Percentiles rank a stretch among this genome's conserved stretches.
Evolutionary conservation across 371 early-diverging fungal genomes (phyloP).

Genomic region (Mucor saturninus): DNA sequence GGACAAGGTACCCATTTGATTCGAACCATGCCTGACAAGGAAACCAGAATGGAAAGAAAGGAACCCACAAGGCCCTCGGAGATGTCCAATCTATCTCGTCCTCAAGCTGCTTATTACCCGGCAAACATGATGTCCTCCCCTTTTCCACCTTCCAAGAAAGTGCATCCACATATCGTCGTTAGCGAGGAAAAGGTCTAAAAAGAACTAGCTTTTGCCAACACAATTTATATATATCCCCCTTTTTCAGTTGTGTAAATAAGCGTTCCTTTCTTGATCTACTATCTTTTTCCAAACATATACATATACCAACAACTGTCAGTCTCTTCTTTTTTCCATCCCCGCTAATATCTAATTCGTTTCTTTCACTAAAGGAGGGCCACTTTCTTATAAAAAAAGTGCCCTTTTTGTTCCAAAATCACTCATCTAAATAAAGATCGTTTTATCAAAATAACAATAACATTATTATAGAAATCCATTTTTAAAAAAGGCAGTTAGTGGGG

Average conservation of each 20-base stretch:
- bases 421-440: no score
- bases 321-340: no score
- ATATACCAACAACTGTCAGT: no score
- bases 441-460: no score
- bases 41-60: constrained; percentile 22
- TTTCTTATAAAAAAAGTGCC: no score
- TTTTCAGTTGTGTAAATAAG: background rate
- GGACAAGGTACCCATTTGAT: constrained; percentile 51
- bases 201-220: background rate
- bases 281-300: no score
- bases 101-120: constrained; percentile 17
- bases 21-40: constrained; percentile 26
- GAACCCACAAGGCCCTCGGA: constrained; percentile 18
- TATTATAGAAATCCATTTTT: no score
- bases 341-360: no score
- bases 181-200: background rate
- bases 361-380: no score
- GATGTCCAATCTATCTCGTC: constrained; percentile 13
- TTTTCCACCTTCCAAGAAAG: constrained; percentile 5
- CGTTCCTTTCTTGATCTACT: no score
- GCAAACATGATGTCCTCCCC: constrained; percentile 2
- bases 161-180: constrained; percentile 4
- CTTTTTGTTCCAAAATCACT: no score
- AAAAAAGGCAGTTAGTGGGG: no score
- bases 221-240: background rate